phyloP scores from a whole-genome alignment of 176 grass and related monocot species.

The Panicum miliaceum region DNA sequence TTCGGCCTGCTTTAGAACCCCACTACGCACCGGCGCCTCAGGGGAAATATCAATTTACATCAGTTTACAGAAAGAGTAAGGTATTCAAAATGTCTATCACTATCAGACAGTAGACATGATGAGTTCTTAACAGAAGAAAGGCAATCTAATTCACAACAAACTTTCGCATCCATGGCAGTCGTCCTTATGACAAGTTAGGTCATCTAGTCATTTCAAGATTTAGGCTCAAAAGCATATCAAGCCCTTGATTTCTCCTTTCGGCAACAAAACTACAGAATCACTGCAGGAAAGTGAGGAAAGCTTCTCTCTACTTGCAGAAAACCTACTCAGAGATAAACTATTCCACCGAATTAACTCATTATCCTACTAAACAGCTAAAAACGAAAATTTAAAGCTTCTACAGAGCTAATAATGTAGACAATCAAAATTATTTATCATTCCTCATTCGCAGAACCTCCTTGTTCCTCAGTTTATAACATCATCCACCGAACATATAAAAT shows the following conservation, averaged over 20 bases:
- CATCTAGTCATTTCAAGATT: background rate
- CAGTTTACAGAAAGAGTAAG: background rate
- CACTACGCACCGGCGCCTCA: no score
- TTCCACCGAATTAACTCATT: background rate
- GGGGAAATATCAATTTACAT: background rate
- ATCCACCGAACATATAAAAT: background rate
- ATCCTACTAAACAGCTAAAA: background rate
- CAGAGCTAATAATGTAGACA: background rate
- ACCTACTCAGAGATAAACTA: background rate
- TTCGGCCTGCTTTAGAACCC: no score
- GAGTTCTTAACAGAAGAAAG: background rate
- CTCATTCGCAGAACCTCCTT: background rate
- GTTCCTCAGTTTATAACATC: background rate
- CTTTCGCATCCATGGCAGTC: background rate
- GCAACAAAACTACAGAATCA: background rate
- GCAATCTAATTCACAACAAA: background rate
- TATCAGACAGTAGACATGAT: background rate
- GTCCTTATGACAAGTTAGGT: background rate
- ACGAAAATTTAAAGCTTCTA: conserved; percentile 8
- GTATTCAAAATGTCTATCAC: background rate
- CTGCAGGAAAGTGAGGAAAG: background rate
- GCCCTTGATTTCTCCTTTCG: background rate
- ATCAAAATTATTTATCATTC: background rate
- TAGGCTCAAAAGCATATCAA: background rate
- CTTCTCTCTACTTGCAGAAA: background rate